Percentiles rank a stretch among this genome's conserved stretches.
Evolutionary conservation across 768 basidiomycete species (phyloP).

Genomic region (Tulasnella sp.): DNA sequence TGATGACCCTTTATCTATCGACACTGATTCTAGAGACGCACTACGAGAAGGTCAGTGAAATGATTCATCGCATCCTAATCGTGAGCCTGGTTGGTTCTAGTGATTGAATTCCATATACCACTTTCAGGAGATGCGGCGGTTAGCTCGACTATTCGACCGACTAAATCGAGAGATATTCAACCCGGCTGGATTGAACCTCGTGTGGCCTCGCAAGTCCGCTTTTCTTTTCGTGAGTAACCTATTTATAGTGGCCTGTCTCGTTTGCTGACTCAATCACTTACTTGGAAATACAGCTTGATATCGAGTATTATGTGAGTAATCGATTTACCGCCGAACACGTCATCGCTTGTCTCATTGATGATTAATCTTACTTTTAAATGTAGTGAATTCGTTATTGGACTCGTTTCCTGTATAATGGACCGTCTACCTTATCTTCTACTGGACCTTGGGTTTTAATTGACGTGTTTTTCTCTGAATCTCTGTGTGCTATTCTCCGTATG

Average conservation of each 20-base stretch:
- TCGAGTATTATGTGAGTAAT: slow-evolving; percentile 61
- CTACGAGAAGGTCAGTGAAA: slow-evolving; percentile 60
- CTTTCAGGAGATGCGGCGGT: slow-evolving; percentile 62
- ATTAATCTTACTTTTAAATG: too few relatives aligned
- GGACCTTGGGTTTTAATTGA: too few relatives aligned
- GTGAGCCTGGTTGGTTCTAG: not conserved
- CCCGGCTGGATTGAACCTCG: slow-evolving; percentile 73
- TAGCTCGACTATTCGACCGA: slow-evolving; percentile 51
- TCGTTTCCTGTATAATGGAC: too few relatives aligned
- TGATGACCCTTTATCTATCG: slow-evolving; percentile 73
- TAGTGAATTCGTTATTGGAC: too few relatives aligned
- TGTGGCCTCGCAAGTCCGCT: slow-evolving; percentile 75
- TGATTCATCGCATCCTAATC: not conserved
- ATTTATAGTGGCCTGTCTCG: not conserved
- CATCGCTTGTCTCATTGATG: too few relatives aligned
- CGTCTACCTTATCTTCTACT: too few relatives aligned
- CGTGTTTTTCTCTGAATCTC: too few relatives aligned
- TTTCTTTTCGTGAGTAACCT: slow-evolving; percentile 78
- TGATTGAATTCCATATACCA: not conserved
- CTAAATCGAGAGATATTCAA: slow-evolving; percentile 71
- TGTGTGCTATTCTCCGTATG: too few relatives aligned
- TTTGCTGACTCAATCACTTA: slow-evolving; percentile 5
- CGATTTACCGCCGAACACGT: too few relatives aligned
- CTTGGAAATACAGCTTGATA: slow-evolving; percentile 57
- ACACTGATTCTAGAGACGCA: slow-evolving; percentile 57